These are phyloP conservation scores for Tolypocladium ophioglossoides DNA, from an alignment of 2,329 filamentous ascomycete genomes.

Conservation along the genomic window DNA sequence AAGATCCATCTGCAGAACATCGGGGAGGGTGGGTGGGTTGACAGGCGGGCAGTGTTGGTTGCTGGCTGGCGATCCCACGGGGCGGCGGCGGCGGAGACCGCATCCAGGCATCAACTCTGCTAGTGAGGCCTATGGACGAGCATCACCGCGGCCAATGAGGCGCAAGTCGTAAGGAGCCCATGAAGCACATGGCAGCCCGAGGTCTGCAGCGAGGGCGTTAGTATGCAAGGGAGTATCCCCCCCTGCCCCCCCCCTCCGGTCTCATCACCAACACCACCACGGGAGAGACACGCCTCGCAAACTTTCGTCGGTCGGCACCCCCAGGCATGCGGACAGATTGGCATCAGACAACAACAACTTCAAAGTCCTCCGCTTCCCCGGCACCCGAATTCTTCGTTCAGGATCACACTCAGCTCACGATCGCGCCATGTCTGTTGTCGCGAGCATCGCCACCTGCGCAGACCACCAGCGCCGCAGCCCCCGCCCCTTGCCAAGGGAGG, in stretches of 20 bases:
- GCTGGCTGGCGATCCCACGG: constrained; percentile 1
- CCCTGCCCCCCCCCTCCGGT: not conserved
- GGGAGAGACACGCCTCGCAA: constrained; percentile 6
- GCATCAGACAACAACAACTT: constrained; percentile 23
- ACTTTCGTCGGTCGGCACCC: constrained; percentile 4
- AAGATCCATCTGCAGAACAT: constrained; percentile 22
- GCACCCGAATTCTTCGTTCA: constrained; percentile 17
- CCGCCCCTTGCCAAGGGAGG: constrained; percentile 9
- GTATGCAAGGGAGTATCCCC: constrained; percentile 22
- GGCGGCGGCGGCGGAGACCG: constrained; percentile 10
- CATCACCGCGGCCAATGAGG: constrained; percentile 16
- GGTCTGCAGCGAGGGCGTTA: constrained; percentile 23
- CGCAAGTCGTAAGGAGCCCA: constrained; percentile 10
- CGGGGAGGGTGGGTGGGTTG: constrained; percentile 4
- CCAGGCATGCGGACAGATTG: constrained; percentile 32
- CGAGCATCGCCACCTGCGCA: not conserved
- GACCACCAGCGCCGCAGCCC: not conserved
- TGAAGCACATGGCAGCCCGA: constrained; percentile 25
- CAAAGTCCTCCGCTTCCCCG: constrained; percentile 10
- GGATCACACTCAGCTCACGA: constrained; percentile 7
- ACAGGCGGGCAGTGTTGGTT: not conserved
- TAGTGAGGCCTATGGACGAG: not conserved
- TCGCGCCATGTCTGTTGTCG: constrained; percentile 4
- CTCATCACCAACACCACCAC: constrained; percentile 13
- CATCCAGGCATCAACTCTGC: constrained; percentile 1